phyloP scores from a whole-genome alignment of 2,329 filamentous ascomycete genomes.

The Fusarium globosum region DNA sequence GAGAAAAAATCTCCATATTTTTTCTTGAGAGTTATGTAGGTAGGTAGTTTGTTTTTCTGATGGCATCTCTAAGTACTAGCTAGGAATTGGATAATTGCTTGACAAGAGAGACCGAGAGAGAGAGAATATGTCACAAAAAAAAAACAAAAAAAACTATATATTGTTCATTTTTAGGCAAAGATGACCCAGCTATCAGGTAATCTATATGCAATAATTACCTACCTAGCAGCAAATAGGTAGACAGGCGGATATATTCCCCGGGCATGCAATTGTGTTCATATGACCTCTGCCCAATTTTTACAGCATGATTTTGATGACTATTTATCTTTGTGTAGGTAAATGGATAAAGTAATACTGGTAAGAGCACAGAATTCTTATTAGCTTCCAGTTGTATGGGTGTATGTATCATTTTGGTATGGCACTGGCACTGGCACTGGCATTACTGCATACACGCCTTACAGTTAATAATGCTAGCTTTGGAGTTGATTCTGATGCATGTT shows the following conservation, averaged over 20 bases:
- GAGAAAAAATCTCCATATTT: conserved; percentile 11
- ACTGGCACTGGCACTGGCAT: neutral
- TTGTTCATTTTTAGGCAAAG: neutral
- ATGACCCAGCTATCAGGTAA: neutral
- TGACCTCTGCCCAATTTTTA: conserved; percentile 28
- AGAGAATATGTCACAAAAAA: neutral
- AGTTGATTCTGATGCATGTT: conserved; percentile 19
- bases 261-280: conserved; percentile 36
- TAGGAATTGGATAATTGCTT: neutral
- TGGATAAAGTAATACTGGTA: neutral
- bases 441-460: conserved; percentile 33
- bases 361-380: neutral
- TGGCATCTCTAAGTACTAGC: neutral
- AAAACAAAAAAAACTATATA: neutral
- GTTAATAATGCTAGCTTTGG: neutral
- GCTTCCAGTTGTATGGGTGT: neutral
- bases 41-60: neutral
- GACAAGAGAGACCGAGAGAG: neutral
- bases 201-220: neutral
- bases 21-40: neutral
- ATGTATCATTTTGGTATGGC: neutral
- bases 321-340: neutral
- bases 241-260: conserved; percentile 10
- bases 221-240: neutral
- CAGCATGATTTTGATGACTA: neutral